Conservation (phyloP, 805 yeast species). For the Barnettozyma sucrosica region DNA sequence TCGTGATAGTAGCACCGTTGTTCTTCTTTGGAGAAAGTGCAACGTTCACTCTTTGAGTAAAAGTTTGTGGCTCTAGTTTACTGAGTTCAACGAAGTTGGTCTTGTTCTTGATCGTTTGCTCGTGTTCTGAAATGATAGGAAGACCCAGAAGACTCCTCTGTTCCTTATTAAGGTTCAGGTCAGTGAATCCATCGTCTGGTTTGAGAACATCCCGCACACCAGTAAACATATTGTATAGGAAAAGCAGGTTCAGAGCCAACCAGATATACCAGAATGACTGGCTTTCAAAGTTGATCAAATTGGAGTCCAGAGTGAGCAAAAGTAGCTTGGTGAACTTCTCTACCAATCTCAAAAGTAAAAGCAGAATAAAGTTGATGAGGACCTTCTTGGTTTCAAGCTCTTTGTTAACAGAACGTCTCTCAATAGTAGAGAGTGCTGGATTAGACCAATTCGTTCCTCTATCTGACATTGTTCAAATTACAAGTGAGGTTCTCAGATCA, state of each 20-base stretch:
- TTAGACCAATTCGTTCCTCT: constrained; percentile 5
- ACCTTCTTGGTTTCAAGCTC: constrained; percentile 33
- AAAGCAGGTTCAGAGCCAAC: constrained; percentile 22
- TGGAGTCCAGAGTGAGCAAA: constrained; percentile 17
- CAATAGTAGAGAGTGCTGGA: constrained; percentile 23
- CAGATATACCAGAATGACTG: constrained; percentile 1
- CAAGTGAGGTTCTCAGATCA: neutral
- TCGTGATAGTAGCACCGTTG: neutral
- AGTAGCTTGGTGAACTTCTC: constrained; percentile 17
- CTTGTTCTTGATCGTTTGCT: neutral
- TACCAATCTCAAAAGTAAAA: constrained; percentile 28
- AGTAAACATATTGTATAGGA: constrained; percentile 26
- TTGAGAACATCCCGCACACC: constrained; percentile 29
- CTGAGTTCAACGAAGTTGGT: neutral
- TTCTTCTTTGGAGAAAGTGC: constrained; percentile 17
- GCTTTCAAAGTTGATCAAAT: constrained; percentile 4
- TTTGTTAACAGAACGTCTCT: constrained; percentile 34
- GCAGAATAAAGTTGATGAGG: constrained; percentile 28
- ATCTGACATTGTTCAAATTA: neutral
- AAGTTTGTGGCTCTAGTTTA: constrained; percentile 6
- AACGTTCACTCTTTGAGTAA: constrained; percentile 1
- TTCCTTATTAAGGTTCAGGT: constrained; percentile 26
- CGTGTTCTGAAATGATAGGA: constrained; percentile 3
- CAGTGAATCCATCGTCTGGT: constrained; percentile 27
- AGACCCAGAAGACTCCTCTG: constrained; percentile 33